Evolutionary conservation across 208 protist species (phyloP).

Genomic region (Blastocrithidia nonstop): DNA sequence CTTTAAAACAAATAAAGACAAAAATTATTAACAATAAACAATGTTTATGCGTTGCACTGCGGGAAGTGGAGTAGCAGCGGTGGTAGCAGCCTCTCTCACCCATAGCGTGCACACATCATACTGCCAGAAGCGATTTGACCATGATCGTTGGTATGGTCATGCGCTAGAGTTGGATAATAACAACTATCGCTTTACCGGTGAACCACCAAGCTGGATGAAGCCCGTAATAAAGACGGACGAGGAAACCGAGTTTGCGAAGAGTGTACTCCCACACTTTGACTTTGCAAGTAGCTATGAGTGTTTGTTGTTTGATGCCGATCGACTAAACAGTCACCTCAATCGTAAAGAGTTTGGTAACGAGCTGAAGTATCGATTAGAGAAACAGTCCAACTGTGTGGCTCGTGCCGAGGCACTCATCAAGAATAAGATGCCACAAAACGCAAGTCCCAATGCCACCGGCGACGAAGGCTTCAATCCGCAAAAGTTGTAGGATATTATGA

Average conservation of each 20-base stretch:
- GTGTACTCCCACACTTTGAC: constrained; percentile 61
- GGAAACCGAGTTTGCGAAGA: constrained; percentile 64
- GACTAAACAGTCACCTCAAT: constrained; percentile 55
- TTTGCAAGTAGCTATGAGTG: constrained; percentile 75
- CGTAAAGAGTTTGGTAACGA: constrained; percentile 84
- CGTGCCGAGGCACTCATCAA: constrained; percentile 71
- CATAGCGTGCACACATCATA: too few species aligned
- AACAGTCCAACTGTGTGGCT: constrained; percentile 75
- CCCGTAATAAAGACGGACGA: constrained; percentile 52
- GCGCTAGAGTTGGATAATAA: constrained; percentile 65
- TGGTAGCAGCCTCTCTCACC: too few species aligned
- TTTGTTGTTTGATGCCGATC: constrained; percentile 71
- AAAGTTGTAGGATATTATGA: constrained; percentile 54
- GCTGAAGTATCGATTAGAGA: constrained; percentile 67
- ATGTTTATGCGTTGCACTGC: too few species aligned
- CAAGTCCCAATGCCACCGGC: background rate
- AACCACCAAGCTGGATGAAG: constrained; percentile 63
- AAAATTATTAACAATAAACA: too few species aligned
- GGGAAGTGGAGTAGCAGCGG: too few species aligned
- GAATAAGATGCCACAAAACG: constrained; percentile 20
- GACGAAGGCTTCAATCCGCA: constrained; percentile 10
- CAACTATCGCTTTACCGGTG: constrained; percentile 78
- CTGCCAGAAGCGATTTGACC: constrained; percentile 55
- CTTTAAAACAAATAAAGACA: too few species aligned
- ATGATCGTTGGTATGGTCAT: constrained; percentile 82